Conservation (phyloP, 179 eudicot species). For the Beta lomatogona region DNA sequence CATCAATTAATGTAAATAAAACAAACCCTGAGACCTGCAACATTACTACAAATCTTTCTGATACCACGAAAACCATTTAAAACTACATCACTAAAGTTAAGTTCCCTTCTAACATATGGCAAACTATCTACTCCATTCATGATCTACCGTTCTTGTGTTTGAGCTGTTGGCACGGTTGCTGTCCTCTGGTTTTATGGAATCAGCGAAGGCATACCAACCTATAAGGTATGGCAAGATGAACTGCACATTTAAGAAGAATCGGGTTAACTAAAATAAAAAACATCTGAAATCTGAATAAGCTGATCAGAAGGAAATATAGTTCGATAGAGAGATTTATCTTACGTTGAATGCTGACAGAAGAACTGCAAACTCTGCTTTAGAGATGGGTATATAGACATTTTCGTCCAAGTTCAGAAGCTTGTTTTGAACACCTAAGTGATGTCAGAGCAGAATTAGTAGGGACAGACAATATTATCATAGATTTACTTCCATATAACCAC, state of each 20-base stretch:
- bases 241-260: slow-evolving; percentile 45
- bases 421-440: slow-evolving; percentile 77
- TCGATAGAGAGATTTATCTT: slow-evolving; percentile 27
- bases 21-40: background rate
- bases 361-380: slow-evolving; percentile 89
- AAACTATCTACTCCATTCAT: slow-evolving; percentile 83
- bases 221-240: slow-evolving; percentile 78
- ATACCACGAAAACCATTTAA: background rate
- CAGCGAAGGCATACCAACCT: slow-evolving; percentile 84
- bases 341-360: slow-evolving; percentile 81
- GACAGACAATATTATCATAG: background rate
- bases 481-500: no score
- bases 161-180: slow-evolving; percentile 44
- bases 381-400: slow-evolving; percentile 76
- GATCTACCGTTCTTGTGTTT: slow-evolving; percentile 52
- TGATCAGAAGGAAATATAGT: background rate
- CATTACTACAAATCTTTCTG: background rate
- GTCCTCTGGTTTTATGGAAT: slow-evolving; percentile 62
- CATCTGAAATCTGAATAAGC: background rate
- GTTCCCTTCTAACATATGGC: background rate
- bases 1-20: background rate
- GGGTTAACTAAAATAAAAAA: slow-evolving; percentile 5
- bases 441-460: slow-evolving; percentile 15
- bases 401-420: slow-evolving; percentile 79
- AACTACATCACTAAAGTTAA: background rate